Evolutionary conservation across 2,329 filamentous ascomycete genomes (phyloP).

Genomic region (Colletotrichum musae): DNA sequence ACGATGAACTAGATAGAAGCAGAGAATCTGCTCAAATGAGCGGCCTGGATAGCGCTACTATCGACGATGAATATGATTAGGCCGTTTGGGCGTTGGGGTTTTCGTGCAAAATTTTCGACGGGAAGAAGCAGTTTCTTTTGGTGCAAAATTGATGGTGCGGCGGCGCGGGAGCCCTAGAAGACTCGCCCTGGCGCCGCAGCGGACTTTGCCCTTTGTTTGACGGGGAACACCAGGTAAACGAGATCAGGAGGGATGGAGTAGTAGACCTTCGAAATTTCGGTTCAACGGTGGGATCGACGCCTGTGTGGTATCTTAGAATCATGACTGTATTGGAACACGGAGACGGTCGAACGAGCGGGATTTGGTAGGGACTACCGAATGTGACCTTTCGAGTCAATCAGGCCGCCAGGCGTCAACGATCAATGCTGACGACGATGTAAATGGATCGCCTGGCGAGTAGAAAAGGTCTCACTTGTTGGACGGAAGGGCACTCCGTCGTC

Average conservation of each 20-base stretch:
- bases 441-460: background rate
- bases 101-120: constrained; percentile 2
- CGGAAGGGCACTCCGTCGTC: background rate
- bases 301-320: constrained; percentile 1
- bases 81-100: background rate
- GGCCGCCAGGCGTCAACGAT: constrained; percentile 5
- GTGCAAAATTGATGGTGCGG: constrained; percentile 7
- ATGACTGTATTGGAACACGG: background rate
- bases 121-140: constrained; percentile 4
- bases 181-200: constrained; percentile 12
- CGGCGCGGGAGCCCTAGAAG: constrained; percentile 23
- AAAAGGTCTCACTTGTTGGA: background rate
- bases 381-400: background rate
- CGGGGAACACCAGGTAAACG: too few relatives aligned
- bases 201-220: background rate
- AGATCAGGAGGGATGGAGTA: too few relatives aligned
- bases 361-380: background rate
- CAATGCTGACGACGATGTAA: too few relatives aligned
- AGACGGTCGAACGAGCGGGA: background rate
- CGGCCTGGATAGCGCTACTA: background rate
- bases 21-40: constrained; percentile 19
- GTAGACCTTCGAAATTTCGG: too few relatives aligned
- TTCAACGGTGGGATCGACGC: constrained; percentile 1
- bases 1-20: background rate
- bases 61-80: background rate